These are phyloP conservation scores for Boletus patriciae DNA, from an alignment of 768 basidiomycete species.

Conservation along the genomic window DNA sequence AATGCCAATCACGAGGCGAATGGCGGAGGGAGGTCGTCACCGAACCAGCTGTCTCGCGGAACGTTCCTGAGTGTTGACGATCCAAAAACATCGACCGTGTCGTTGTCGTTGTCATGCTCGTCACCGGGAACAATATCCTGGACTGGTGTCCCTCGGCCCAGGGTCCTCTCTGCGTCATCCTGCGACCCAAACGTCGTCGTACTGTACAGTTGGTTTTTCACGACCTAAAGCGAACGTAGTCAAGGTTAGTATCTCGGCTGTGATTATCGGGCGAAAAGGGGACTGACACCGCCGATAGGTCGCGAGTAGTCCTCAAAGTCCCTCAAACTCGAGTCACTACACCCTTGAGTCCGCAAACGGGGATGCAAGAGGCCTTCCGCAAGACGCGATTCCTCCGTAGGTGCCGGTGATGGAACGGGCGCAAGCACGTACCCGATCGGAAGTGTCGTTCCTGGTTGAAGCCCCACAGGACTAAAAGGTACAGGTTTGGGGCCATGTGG, in stretches of 20 bases:
- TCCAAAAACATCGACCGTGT: constrained; percentile 13
- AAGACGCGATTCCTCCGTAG: constrained; percentile 27
- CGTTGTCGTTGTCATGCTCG: constrained; percentile 4
- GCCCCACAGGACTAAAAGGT: background rate
- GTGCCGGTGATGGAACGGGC: constrained; percentile 23
- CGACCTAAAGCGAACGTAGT: constrained; percentile 15
- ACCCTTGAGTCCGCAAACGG: constrained; percentile 23
- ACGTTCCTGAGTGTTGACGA: background rate
- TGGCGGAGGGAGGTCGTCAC: background rate
- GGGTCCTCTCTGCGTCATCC: constrained; percentile 20
- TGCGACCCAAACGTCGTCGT: constrained; percentile 35
- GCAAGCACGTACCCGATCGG: constrained; percentile 2
- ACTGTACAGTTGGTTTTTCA: constrained; percentile 32
- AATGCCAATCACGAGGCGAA: constrained; percentile 1
- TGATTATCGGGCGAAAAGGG: background rate
- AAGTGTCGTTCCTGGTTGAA: background rate
- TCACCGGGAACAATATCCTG: background rate
- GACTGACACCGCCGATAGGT: constrained; percentile 33
- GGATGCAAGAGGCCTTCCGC: constrained; percentile 34
- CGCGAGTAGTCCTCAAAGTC: constrained; percentile 37
- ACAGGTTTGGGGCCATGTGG: background rate
- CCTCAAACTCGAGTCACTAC: constrained; percentile 28
- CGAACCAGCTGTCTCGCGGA: constrained; percentile 14
- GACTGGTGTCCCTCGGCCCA: constrained; percentile 1
- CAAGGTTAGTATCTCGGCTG: background rate